Base-by-base conservation (phyloP, 139 green algal genomes). In the Monoraphidium neglectum region DNA sequence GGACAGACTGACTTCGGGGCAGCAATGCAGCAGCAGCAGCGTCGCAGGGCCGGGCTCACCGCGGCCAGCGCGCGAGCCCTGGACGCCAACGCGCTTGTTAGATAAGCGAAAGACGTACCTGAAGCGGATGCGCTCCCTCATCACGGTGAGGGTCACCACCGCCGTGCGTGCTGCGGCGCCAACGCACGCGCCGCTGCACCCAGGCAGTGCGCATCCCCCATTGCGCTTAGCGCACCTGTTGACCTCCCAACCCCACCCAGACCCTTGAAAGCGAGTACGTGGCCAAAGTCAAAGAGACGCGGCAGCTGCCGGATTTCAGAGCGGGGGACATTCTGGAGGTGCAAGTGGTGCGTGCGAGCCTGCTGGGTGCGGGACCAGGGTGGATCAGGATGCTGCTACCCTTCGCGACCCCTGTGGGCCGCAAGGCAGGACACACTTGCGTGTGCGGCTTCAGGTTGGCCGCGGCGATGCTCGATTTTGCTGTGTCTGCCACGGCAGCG, bases 291-390 rank as follows among this genome's bases (percentile, higher is more conserved):
- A 26, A 23, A 0, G 23, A 49, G 6, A 65, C 51, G 13, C 78
- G 70, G 83, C 46, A 65, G 47, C 64, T 87, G 4, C 85, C 82
- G n/a, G 23, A 72, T 2, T 88, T 91, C 76, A 62, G n/a, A 1
- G 73, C 78, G 1, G 86, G 86, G 5, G 86, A 91, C 49, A 64
- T 91, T 1, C 70, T 91, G 36, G 86, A 91, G 59, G 73, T 91
- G 3, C 70, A 72, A 35, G 79, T 86, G 74, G 46, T 84, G 56
- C 0, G 40, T 35, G 43, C 4, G 43, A 12, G 8, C 43, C 43
- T 8, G 8, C 43, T n/a, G n/a, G n/a, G n/a, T n/a, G n/a, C n/a
- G n/a, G n/a, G n/a, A n/a, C 51, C 51, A 60, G 18, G 18, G 21
- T 60, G 51, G 18, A 18, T 60, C 21, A 60, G 21, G 18, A 28